A percentile compares a stretch with the other conserved stretches of the same genome.
Conservation (phyloP, 1,284 basidiomycete species). For the Papiliotrema terrestris region DNA sequence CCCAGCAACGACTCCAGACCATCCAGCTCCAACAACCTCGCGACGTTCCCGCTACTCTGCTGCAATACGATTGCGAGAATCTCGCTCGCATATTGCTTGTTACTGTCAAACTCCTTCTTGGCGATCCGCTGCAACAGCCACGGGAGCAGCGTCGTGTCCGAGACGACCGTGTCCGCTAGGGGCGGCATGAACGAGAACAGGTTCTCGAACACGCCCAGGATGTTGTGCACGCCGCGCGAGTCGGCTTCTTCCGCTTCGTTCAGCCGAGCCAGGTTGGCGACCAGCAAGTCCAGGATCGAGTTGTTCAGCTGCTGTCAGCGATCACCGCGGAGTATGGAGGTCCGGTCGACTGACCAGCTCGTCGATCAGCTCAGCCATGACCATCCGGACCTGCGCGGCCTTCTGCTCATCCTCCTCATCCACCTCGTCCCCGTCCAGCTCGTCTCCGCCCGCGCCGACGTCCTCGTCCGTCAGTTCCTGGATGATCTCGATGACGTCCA, state of each 20-base stretch:
- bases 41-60: conserved; percentile 62
- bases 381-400: conserved; percentile 35
- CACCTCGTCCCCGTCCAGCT: conserved; percentile 62
- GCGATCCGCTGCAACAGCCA: conserved; percentile 82
- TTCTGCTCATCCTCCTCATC: conserved; percentile 58
- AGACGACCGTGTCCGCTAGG: conserved; percentile 64
- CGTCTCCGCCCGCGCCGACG: conserved; percentile 71
- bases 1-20: conserved; percentile 77
- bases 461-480: conserved; percentile 97
- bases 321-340: neutral
- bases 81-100: conserved; percentile 81
- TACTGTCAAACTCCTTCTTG: conserved; percentile 70
- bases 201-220: conserved; percentile 92
- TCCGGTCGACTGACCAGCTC: conserved; percentile 59
- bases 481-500: conserved; percentile 84
- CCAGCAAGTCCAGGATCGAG: conserved; percentile 80
- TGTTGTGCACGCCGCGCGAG: conserved; percentile 82
- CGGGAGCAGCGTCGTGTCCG: conserved; percentile 67
- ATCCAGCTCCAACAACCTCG: conserved; percentile 62
- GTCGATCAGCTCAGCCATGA: conserved; percentile 68
- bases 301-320: conserved; percentile 61
- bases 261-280: conserved; percentile 78
- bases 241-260: conserved; percentile 77
- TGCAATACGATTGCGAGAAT: conserved; percentile 85
- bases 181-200: conserved; percentile 77